A percentile compares a stretch with the other conserved stretches of the same genome.
Evolutionary conservation across 495 filamentous ascomycete species (phyloP).

Genomic region (Daldinia vernicosa): DNA sequence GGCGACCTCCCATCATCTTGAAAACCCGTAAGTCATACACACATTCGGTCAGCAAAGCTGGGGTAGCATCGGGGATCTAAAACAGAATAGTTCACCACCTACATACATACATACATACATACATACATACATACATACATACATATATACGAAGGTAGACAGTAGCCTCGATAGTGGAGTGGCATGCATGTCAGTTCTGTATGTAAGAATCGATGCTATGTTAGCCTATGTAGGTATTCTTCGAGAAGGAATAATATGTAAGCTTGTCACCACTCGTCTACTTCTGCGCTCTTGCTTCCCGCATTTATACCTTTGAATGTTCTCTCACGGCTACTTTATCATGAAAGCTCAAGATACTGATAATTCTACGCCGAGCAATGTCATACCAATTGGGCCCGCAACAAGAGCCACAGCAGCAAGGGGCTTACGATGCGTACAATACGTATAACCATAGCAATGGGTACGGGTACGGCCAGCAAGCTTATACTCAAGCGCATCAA

Average conservation of each 20-base stretch:
- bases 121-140: too few relatives aligned
- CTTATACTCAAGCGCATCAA: constrained; percentile 17
- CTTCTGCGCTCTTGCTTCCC: neutral
- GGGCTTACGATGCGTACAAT: constrained; percentile 15
- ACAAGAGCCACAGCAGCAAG: constrained; percentile 16
- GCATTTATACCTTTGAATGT: neutral
- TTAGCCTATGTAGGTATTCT: neutral
- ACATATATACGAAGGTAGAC: too few relatives aligned
- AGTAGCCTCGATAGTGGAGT: constrained; percentile 18
- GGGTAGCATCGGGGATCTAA: constrained; percentile 7
- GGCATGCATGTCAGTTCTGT: neutral
- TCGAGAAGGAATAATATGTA: constrained; percentile 6
- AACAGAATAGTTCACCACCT: constrained; percentile 12
- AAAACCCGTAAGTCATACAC: neutral
- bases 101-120: too few relatives aligned
- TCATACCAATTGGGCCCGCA: constrained; percentile 36
- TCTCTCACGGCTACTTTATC: neutral
- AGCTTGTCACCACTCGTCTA: neutral
- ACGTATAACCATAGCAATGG: constrained; percentile 6
- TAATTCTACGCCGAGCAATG: constrained; percentile 24
- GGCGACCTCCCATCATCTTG: neutral
- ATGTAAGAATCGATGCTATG: neutral
- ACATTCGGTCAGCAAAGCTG: constrained; percentile 34
- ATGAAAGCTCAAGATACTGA: constrained; percentile 17
- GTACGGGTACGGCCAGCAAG: constrained; percentile 17